Conservation (phyloP, 75 land plant genomes). For the Pseudotsuga menziesii region DNA sequence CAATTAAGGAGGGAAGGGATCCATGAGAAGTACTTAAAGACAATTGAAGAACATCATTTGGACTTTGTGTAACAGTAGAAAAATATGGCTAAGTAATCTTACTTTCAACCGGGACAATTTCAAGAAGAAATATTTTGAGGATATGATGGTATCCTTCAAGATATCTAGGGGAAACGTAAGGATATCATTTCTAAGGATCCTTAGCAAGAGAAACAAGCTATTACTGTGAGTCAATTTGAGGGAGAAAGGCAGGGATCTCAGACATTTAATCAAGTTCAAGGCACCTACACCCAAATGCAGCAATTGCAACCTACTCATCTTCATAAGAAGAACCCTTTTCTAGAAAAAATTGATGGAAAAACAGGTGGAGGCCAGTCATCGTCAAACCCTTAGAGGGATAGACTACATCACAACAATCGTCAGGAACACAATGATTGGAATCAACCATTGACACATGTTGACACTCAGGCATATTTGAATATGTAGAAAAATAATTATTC, state of each 20-base stretch:
- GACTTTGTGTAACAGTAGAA: conserved; percentile 4
- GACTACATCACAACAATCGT: not conserved
- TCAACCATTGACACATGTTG: not conserved
- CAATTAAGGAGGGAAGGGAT: not conserved
- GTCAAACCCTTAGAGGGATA: not conserved
- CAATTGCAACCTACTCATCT: not conserved
- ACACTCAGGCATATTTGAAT: not conserved
- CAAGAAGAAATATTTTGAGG: not conserved
- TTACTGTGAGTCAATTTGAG: conserved; percentile 1
- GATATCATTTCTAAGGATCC: not conserved
- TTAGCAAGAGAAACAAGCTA: not conserved
- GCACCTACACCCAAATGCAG: not conserved
- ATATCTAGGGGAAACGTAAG: not conserved
- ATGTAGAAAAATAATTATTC: not conserved
- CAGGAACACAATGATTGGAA: not conserved
- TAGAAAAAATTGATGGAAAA: not conserved
- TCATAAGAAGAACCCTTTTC: not conserved
- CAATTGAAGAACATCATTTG: conserved; percentile 10
- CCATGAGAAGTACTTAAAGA: not conserved
- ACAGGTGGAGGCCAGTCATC: not conserved
- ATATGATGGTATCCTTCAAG: not conserved
- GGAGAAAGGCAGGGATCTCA: too few species aligned
- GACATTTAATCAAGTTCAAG: not conserved
- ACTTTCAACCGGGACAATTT: not conserved
- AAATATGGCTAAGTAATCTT: not conserved